Base-by-base conservation (phyloP, 306 rosid genomes). In the Herpetospermum pedunculosum region DNA sequence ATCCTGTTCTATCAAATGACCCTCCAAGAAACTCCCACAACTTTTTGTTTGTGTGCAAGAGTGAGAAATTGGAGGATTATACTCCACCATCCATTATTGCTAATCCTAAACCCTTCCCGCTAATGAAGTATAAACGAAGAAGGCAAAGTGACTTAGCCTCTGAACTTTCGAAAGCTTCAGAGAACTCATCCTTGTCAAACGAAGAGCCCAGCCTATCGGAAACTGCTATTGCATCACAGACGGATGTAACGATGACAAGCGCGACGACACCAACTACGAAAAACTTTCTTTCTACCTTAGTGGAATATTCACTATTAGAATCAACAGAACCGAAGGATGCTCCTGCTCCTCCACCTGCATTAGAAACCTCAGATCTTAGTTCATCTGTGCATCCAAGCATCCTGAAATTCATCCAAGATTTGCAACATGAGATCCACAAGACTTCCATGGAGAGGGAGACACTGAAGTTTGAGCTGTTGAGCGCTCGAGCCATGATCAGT, bases 231-330 rank as follows among this genome's bases (percentile, higher is more conserved):
- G 94, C 88, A 4, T 86, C 90, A 19, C 83, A 87, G 3, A 50
- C 84, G 11, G 32, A 75, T 6, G 58, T 79, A 21, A 81, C 48
- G 34, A n/a, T 77, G 12, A 46, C 30, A 7, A 59, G 72, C 37
- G 44, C 8, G 16, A 32, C 49, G 2, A 75, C 60, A 16, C 80
- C 88, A 0, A 84, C 83, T 0, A 91, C 85, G 13, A 89, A 87
- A 68, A 92, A 87, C 64, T 89, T 95, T 62, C 87, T 95, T 58
- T 95, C 97, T 32, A 92, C 96, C 35, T 79, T 95, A 77, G 99
- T 91, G 80, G 96, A 91, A 76, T 95, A 80, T 85, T 90, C 96
- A 4, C 87, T 91, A 48, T 69, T 85, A 10, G 97, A 95, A 77
- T 84, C 99, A 72, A 87, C 90, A 29, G 96, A 85, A 81, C 88